Base-by-base conservation (phyloP, 2,329 filamentous ascomycete genomes). In the Aspergillus aculeatinus region DNA sequence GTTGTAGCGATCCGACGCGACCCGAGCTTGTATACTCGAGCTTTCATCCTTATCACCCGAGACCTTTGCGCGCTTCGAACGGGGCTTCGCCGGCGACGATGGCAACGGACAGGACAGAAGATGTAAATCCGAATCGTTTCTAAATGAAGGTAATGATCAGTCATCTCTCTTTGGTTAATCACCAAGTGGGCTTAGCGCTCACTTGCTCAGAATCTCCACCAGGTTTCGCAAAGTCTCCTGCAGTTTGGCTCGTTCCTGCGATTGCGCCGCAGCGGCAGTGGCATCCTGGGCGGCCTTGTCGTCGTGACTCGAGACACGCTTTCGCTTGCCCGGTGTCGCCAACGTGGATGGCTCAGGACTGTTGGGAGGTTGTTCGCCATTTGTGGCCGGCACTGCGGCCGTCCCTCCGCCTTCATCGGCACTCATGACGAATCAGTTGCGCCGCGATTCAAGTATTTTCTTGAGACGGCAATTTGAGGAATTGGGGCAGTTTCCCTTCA, bases 51-150 rank as follows among this genome's bases (percentile, higher is more conserved):
- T 71, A 49, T 75, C 70, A 14, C 68, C 72, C 11, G 74, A 73
- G 33, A 77, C 67, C 64, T 79, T 79, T 50, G 76, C 72, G 64
- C 77, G 76, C 65, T 80, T 80, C 33, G 71, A 70, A 33, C 76
- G 76, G 47, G 77, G 78, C 65, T 78, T 78, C 39, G 72, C 63
- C 5, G 70, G 66, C 19, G 75, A 71, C 12, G 68, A 63, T 19
- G 74, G 71, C 48, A 80, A 65, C 47, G 77, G 74, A 55, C 72
- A 75, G 54, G 75, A 75, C 14, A 80, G 70, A 53, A 80, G 70
- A 31, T 75, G 74, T n/a, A 79, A 73, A 50, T 77, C 76, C n/a
- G 74, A 68, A 63, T 80, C 77, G 63, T 77, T 73, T 59, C 78
- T 81, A 59, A 12, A 54, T 60, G 51, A 16, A 60, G 52, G 64